A percentile compares a stretch with the other conserved stretches of the same genome.
Conservation (phyloP, 202 grass and related monocot genomes). For the Tripidium arundinaceum region DNA sequence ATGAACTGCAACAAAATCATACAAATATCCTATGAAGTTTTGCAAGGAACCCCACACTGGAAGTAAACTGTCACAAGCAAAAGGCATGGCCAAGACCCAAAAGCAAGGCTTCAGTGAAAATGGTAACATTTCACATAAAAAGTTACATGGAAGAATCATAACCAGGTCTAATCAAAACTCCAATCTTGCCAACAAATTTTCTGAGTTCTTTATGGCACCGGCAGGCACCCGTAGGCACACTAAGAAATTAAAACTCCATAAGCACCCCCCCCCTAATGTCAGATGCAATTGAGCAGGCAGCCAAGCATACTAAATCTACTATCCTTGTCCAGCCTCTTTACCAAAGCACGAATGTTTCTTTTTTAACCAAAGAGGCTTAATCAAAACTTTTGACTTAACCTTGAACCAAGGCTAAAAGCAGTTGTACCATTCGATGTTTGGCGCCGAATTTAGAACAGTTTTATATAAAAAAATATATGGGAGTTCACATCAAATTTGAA, state of each 20-base stretch:
- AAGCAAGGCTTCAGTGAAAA: no score
- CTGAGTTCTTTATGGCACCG: background rate
- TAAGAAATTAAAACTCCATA: background rate
- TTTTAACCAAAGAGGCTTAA: no score
- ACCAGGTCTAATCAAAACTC: background rate
- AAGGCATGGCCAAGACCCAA: background rate
- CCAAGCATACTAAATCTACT: background rate
- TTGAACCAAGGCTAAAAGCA: no score
- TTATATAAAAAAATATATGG: no score
- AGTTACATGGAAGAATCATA: background rate
- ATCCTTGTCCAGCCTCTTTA: background rate
- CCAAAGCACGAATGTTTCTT: no score
- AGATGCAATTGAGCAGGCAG: background rate
- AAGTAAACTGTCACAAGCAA: background rate
- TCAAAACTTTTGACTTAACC: no score
- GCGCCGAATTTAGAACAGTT: no score
- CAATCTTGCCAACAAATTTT: background rate
- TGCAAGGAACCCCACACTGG: background rate
- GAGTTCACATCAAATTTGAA: no score
- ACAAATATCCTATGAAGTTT: background rate
- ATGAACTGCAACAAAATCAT: background rate
- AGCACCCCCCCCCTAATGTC: background rate
- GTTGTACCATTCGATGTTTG: no score
- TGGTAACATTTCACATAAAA: background rate
- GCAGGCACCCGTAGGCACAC: background rate